Conservation (phyloP, 2,329 filamentous ascomycete species). For the Xylariales sp. region DNA sequence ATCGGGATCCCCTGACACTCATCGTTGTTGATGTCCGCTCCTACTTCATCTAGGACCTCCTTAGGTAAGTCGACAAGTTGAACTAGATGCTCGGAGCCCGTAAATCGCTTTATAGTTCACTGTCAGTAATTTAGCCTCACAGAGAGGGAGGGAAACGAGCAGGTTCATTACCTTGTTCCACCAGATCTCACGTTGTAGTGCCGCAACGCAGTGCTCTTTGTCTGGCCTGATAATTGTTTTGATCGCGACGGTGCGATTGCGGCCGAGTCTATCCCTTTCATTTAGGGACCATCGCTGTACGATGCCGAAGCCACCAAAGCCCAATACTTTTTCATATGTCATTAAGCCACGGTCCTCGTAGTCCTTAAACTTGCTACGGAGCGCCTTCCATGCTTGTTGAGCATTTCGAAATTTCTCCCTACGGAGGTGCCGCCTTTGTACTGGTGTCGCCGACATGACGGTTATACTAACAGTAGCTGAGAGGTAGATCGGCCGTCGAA, state of each 20-base stretch:
- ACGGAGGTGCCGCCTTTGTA: neutral
- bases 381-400: slow-evolving; percentile 27
- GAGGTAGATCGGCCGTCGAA: neutral
- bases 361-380: neutral
- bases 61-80: slow-evolving; percentile 27
- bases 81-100: slow-evolving; percentile 25
- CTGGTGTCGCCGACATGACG: neutral
- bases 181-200: slow-evolving; percentile 21
- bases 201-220: rapidly evolving
- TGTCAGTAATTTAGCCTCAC: neutral
- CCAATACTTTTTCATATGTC: slow-evolving; percentile 24
- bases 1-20: neutral
- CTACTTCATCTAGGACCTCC: neutral
- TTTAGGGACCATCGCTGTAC: slow-evolving; percentile 22
- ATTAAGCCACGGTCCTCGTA: slow-evolving; percentile 1
- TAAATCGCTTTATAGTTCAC: slow-evolving; percentile 19
- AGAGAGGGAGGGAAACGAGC: neutral
- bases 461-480: neutral
- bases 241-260: slow-evolving; percentile 12
- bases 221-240: slow-evolving; percentile 1
- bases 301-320: slow-evolving; percentile 31
- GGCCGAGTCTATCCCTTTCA: neutral
- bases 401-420: neutral
- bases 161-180: slow-evolving; percentile 23
- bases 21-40: slow-evolving; percentile 25